Base-by-base conservation (phyloP, 1,284 basidiomycete genomes). In the Rhodotorula sp. region DNA sequence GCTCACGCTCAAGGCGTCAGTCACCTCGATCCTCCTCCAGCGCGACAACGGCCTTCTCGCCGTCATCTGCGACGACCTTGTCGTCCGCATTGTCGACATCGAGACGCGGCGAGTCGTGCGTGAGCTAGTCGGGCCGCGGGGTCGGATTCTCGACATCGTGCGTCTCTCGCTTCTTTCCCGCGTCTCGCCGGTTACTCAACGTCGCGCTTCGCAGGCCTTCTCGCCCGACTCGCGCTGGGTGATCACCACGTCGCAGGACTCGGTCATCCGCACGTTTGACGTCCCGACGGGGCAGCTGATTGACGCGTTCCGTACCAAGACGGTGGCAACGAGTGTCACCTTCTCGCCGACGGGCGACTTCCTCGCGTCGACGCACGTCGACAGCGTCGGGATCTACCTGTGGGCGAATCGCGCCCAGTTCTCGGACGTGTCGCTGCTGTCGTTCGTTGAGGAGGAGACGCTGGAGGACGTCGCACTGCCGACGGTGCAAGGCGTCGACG, bases 401-500 rank as follows among this genome's bases (percentile, higher is more conserved):
- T 99, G 97, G 94, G 93, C 94, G 32, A 99, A 99, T 82, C 89
- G 94, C 68, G 92, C 94, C 27, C 96, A 97, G 80, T 98, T 95
- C 81, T 83, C 89, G 0, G 91, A 96, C 67, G 87, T 97, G 17
- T 86, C 93, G 2, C 87, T 97, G 80, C 88, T 89, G 74, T 89
- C 89, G 64, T 85, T 96, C 27, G 85, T 87, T 54, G 91, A 95
- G 74, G 88, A 89, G 48, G 89, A 92, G 64, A 83, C 91, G 12
- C 82, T 85, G 7, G 88, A 77, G 17, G 80, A 91, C 60, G 86
- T 90, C 25, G 82, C 85, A 0, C 83, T 98, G 65, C 96, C 95
- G 19, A 89, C 89, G 0, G 88, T 97, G 82, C 92, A 93, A 79
- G 94, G 90, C 9, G 82, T 85, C 8, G 87, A 91, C 78, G 74